Evolutionary conservation across 2,329 filamentous ascomycete species (phyloP).

Genomic region (Curvularia sp.): DNA sequence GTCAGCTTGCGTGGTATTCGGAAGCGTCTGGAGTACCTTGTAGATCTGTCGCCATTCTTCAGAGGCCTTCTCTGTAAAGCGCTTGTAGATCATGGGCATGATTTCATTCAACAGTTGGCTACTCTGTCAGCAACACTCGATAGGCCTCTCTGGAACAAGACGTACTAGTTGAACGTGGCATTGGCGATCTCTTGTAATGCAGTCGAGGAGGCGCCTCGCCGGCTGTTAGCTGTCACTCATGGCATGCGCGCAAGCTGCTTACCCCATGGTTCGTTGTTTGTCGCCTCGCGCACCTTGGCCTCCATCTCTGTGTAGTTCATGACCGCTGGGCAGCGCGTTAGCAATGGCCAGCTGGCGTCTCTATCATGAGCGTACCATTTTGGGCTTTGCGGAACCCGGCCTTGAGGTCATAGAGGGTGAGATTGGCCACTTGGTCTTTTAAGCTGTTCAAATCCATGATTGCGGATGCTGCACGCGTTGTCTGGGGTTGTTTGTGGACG

Average conservation of each 20-base stretch:
- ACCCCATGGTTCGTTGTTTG: slow-evolving; percentile 99
- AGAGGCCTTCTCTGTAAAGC: slow-evolving; percentile 96
- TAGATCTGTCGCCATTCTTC: slow-evolving; percentile 99
- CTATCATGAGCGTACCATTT: slow-evolving; percentile 72
- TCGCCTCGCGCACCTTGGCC: slow-evolving; percentile 88
- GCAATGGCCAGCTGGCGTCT: slow-evolving; percentile 32
- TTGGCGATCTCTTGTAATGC: slow-evolving; percentile 98
- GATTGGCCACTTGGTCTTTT: slow-evolving; percentile 86
- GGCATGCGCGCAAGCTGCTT: slow-evolving; percentile 61
- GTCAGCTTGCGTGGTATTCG: slow-evolving; percentile 24
- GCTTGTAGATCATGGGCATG: slow-evolving; percentile 99
- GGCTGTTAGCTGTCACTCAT: slow-evolving; percentile 21
- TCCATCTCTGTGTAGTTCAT: slow-evolving; percentile 91
- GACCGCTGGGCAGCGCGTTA: slow-evolving; percentile 68
- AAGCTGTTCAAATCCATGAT: slow-evolving; percentile 86
- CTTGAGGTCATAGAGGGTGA: slow-evolving; percentile 95
- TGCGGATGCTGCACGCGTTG: slow-evolving; percentile 25
- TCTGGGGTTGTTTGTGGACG: slow-evolving; percentile 3
- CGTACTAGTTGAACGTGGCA: slow-evolving; percentile 97
- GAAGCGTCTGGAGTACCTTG: slow-evolving; percentile 66
- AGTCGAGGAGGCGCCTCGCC: slow-evolving; percentile 73
- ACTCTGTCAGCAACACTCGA: slow-evolving; percentile 34
- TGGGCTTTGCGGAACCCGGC: slow-evolving; percentile 93
- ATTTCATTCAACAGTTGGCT: slow-evolving; percentile 98
- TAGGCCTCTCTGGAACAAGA: background rate